These are phyloP conservation scores for Blastobotrys chiropterorum DNA, from an alignment of 805 yeast species.

Conservation along the genomic window DNA sequence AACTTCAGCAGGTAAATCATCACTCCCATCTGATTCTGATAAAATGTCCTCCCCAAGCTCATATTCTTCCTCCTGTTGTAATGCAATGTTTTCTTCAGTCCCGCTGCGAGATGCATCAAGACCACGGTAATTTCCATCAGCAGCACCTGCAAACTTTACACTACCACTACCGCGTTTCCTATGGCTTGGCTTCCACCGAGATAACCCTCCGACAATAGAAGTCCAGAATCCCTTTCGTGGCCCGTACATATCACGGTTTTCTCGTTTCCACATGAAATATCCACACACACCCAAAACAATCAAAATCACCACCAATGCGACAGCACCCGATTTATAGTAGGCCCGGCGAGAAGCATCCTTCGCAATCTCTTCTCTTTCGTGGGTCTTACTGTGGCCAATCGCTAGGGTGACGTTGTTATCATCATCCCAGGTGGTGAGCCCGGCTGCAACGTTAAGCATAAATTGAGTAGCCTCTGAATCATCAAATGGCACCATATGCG, in stretches of 20 bases:
- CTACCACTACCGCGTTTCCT: not conserved
- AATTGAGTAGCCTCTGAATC: conserved; percentile 64
- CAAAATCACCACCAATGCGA: conserved; percentile 32
- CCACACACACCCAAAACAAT: conserved; percentile 19
- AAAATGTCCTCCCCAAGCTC: not conserved
- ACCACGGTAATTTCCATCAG: not conserved
- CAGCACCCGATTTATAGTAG: conserved; percentile 33
- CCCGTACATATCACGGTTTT: conserved; percentile 12
- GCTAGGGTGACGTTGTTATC: conserved; percentile 4
- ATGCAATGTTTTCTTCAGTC: not conserved
- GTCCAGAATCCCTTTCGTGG: conserved; percentile 8
- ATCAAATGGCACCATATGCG: conserved; percentile 94
- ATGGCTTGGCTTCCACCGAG: conserved; percentile 17
- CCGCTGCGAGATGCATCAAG: not conserved
- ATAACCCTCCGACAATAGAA: conserved; percentile 16
- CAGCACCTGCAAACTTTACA: not conserved
- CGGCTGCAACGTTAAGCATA: conserved; percentile 46
- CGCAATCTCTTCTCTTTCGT: conserved; percentile 21
- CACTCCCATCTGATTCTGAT: not conserved
- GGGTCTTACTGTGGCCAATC: conserved; percentile 4
- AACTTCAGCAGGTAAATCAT: not conserved
- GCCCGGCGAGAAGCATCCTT: conserved; percentile 32
- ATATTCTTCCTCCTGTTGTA: not conserved
- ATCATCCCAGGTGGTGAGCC: conserved; percentile 20
- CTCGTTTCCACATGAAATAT: conserved; percentile 18